Conservation (phyloP, 2,329 filamentous ascomycete species). For the Septoria petroselini region DNA sequence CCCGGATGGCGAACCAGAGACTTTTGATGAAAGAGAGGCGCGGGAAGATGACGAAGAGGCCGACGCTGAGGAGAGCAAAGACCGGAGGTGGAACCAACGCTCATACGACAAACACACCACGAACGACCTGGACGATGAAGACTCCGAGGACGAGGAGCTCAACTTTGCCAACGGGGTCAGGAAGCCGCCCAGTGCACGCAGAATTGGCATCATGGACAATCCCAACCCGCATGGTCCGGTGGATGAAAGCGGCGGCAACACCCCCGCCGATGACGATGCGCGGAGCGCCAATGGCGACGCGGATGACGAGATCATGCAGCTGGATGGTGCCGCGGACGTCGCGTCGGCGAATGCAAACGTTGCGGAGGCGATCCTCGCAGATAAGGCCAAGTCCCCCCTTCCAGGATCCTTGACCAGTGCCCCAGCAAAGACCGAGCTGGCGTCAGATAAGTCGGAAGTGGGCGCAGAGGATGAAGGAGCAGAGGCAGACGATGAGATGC, state of each 20-base stretch:
- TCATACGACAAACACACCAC: conserved; percentile 76
- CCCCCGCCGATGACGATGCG: conserved; percentile 33
- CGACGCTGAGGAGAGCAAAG: conserved; percentile 83
- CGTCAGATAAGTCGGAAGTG: conserved; percentile 22
- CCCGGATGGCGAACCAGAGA: conserved; percentile 42
- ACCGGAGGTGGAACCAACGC: conserved; percentile 75
- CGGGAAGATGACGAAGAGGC: conserved; percentile 68
- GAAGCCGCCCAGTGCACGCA: conserved; percentile 47
- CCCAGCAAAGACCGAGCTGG: conserved; percentile 15
- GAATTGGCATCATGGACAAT: conserved; percentile 61
- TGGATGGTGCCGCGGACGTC: conserved; percentile 29
- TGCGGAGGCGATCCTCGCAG: conserved; percentile 27
- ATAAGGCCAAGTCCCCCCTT: conserved; percentile 29
- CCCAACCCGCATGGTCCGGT: conserved; percentile 54
- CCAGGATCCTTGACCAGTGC: conserved; percentile 12
- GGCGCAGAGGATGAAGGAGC: conserved; percentile 35
- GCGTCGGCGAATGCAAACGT: conserved; percentile 28
- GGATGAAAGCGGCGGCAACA: conserved; percentile 53
- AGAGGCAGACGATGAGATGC: conserved; percentile 39
- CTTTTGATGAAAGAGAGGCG: conserved; percentile 61
- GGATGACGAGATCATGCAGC: conserved; percentile 27
- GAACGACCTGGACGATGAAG: conserved; percentile 66
- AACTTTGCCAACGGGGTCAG: conserved; percentile 69
- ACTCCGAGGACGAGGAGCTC: conserved; percentile 87
- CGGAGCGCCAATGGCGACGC: conserved; percentile 35